A percentile compares a stretch with the other conserved stretches of the same genome.
phyloP scores from a whole-genome alignment of 1,284 basidiomycete genomes.

The Agaricales sp. region DNA sequence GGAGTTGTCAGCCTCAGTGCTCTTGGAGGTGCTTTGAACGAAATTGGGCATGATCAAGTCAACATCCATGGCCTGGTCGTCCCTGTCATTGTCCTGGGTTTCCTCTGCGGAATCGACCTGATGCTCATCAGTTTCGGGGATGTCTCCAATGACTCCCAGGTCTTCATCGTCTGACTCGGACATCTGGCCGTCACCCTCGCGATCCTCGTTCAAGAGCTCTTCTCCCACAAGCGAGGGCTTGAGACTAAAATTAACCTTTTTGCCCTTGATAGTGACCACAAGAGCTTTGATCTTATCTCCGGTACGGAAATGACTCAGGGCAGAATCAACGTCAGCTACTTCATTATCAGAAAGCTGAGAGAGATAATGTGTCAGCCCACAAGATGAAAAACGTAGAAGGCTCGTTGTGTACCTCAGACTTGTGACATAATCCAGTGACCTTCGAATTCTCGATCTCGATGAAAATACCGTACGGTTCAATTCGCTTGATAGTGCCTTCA shows the following conservation, averaged over 20 bases:
- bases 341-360: constrained; percentile 75
- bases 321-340: constrained; percentile 66
- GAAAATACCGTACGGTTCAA: constrained; percentile 89
- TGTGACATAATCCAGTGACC: constrained; percentile 89
- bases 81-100: constrained; percentile 11
- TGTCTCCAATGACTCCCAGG: constrained; percentile 9
- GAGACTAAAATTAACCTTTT: constrained; percentile 78
- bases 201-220: constrained; percentile 35
- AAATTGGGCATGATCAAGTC: constrained; percentile 25
- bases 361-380: background rate
- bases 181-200: constrained; percentile 23
- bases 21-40: constrained; percentile 15
- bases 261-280: constrained; percentile 72
- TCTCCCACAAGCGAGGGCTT: constrained; percentile 82
- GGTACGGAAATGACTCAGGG: constrained; percentile 76
- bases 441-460: constrained; percentile 79
- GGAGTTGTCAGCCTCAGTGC: constrained; percentile 12
- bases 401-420: constrained; percentile 58
- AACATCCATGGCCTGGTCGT: constrained; percentile 26
- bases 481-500: constrained; percentile 62
- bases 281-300: constrained; percentile 83
- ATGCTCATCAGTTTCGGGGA: constrained; percentile 19
- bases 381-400: constrained; percentile 1
- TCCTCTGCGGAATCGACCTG: constrained; percentile 16
- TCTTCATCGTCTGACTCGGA: constrained; percentile 19